phyloP scores from a whole-genome alignment of 805 yeast species.

The Kregervanrija pseudodelftensis region DNA sequence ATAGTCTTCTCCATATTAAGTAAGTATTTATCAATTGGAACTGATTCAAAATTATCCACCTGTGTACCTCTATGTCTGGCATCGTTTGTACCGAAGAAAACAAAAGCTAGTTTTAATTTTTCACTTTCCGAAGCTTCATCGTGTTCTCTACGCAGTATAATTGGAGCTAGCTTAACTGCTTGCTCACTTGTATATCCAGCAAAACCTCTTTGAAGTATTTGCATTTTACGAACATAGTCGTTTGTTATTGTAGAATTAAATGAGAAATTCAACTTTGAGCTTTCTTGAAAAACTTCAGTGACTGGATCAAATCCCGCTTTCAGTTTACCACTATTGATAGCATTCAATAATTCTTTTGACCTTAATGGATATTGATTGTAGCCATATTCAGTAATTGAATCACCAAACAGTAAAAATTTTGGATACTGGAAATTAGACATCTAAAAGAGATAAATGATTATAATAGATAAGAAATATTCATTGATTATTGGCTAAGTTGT shows the following conservation, averaged over 20 bases:
- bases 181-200: conserved; percentile 68
- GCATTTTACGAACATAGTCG: conserved; percentile 54
- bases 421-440: too few relatives aligned
- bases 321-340: too few relatives aligned
- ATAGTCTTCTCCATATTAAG: conserved; percentile 42
- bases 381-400: conserved; percentile 29
- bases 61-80: conserved; percentile 29
- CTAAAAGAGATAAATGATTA: too few relatives aligned
- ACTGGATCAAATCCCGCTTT: too few relatives aligned
- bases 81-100: conserved; percentile 84
- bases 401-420: conserved; percentile 28
- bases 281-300: neutral
- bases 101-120: conserved; percentile 35
- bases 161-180: conserved; percentile 43
- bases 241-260: conserved; percentile 25
- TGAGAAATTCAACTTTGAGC: conserved; percentile 16
- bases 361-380: conserved; percentile 17
- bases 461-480: too few relatives aligned
- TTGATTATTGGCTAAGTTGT: too few relatives aligned
- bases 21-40: conserved; percentile 42
- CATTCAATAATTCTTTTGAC: neutral
- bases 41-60: conserved; percentile 32
- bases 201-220: conserved; percentile 68
- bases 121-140: conserved; percentile 23
- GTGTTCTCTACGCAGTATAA: conserved; percentile 43